Evolutionary conservation across 1,139 yeast genomes (phyloP), one percentile per base, ranked within the genome.

Genomic region (Yamadazyma dushanensis): DNA sequence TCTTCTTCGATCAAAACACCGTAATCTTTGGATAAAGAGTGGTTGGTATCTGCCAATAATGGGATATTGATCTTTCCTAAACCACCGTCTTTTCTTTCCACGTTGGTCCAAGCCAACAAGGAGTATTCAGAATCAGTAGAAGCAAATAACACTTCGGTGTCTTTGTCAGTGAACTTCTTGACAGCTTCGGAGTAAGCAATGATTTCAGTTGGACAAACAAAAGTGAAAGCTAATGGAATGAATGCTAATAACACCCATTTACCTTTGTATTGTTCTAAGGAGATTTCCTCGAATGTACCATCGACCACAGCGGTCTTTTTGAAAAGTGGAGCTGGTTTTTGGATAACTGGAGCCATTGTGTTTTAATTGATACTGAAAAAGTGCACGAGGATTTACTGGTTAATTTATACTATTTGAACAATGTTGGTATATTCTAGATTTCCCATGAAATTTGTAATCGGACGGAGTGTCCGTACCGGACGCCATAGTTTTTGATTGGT

Each of bases 51-150:
- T 49, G 97, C 95, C 51, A 92, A 61, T 67, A 92, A 81, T 68
- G 97, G 97, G 58, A 92, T 85, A 75, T 86, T 73, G 61, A 92
- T 83, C 61, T 88, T 83, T 49, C 98, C 98, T 59, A 92, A 83
- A 67, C 97, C 98, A 78, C 98, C 98, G 52, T 89, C 96, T 72
- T 86, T 84, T 78, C 96, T 85, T 55, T 90, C 83, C 55, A 85
- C 85, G 70, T 90, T 89, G 70, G 97, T 90, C 97, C 97, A 92
- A 49, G 97, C 97, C 59, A 90, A 81, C 64, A 88, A 78, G 35
- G 97, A 82, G 83, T 86, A 92, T 76, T 92, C 97, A 44, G 97
- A 90, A 75, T 92, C 98, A 54, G 97, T 90, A 46, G 97, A 90
- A 53, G 97, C 97, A 55, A 92, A 89, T 63, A 92, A 79, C 39